Conservation (phyloP, 495 filamentous ascomycete species). For the Pyronema domesticum region DNA sequence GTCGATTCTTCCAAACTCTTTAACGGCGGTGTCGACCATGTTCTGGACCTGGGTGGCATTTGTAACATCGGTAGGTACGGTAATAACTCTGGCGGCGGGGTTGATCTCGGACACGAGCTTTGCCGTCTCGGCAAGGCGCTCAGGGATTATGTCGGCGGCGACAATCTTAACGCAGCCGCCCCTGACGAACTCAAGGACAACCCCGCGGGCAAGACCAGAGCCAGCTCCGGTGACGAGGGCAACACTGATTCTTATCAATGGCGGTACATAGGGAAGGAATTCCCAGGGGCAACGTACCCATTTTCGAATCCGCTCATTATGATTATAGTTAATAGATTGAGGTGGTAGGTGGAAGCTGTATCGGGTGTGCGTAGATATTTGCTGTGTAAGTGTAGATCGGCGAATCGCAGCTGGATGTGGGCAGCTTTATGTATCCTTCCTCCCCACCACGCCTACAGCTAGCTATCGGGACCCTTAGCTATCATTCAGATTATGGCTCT, state of each 20-base stretch:
- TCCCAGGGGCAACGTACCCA: too few species aligned
- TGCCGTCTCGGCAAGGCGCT: background rate
- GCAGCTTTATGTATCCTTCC: too few species aligned
- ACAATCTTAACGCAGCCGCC: constrained; percentile 1
- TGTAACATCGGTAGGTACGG: constrained; percentile 22
- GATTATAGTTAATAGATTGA: too few species aligned
- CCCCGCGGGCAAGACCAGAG: constrained; percentile 1
- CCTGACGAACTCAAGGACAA: background rate
- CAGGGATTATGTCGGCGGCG: background rate
- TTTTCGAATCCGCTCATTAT: too few species aligned
- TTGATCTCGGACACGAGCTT: constrained; percentile 1
- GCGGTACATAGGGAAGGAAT: background rate
- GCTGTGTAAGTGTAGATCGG: too few species aligned
- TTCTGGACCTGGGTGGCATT: constrained; percentile 17
- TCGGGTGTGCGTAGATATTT: too few species aligned
- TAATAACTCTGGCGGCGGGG: constrained; percentile 15
- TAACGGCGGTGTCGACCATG: constrained; percentile 20
- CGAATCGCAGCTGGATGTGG: too few species aligned
- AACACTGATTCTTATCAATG: background rate
- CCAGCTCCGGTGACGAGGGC: constrained; percentile 6
- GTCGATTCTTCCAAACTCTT: constrained; percentile 27
- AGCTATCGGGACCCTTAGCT: too few species aligned
- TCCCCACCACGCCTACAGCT: too few species aligned
- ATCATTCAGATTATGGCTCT: too few species aligned
- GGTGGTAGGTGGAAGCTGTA: too few species aligned